Evolutionary conservation across 139 green algal genomes (phyloP).

Genomic region (Trebouxia sp.): DNA sequence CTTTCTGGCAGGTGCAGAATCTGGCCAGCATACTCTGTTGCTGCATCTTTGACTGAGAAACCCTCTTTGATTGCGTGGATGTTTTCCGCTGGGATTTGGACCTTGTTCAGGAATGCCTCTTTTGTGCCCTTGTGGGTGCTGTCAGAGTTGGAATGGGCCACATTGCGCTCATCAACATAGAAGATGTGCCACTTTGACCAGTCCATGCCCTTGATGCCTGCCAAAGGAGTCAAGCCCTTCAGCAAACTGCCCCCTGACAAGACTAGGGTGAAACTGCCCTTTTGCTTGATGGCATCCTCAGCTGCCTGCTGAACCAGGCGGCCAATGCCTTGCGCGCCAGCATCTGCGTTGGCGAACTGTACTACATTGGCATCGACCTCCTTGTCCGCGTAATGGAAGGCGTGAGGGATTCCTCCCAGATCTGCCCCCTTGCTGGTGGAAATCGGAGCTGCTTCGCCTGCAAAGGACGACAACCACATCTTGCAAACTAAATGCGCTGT

Average conservation of each 20-base stretch:
- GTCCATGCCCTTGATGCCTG: conserved; percentile 54
- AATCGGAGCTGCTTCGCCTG: conserved; percentile 36
- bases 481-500: not conserved
- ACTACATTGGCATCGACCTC: conserved; percentile 32
- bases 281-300: conserved; percentile 62
- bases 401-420: conserved; percentile 23
- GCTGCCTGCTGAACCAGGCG: conserved; percentile 56
- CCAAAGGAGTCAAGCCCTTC: conserved; percentile 58
- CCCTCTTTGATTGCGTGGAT: conserved; percentile 60
- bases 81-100: conserved; percentile 55
- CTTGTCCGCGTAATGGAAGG: conserved; percentile 35
- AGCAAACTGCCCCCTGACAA: conserved; percentile 82
- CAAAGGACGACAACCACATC: not conserved
- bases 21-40: conserved; percentile 55
- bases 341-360: conserved; percentile 19
- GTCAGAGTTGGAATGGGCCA: conserved; percentile 72
- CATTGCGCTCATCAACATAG: conserved; percentile 86
- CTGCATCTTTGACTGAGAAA: conserved; percentile 47
- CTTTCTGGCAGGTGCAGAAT: conserved; percentile 22
- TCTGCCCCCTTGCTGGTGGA: conserved; percentile 41
- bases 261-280: conserved; percentile 83
- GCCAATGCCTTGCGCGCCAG: conserved; percentile 49
- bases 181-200: conserved; percentile 76
- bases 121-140: conserved; percentile 74
- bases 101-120: conserved; percentile 74